phyloP scores from a whole-genome alignment of 2,329 filamentous ascomycete genomes.

The Coniella lustricola region DNA sequence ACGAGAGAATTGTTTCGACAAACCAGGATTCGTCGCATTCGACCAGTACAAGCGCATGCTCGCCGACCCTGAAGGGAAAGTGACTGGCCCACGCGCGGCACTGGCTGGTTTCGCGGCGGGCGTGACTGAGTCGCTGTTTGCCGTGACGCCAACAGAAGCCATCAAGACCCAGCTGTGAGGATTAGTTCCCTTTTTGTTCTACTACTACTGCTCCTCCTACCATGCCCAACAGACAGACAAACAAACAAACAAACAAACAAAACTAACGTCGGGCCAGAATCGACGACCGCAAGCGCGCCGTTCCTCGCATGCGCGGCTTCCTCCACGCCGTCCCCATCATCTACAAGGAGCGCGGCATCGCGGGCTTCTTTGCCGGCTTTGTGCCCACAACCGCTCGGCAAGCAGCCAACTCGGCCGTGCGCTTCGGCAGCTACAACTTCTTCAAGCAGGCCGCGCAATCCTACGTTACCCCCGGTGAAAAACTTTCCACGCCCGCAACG shows the following conservation, averaged over 20 bases:
- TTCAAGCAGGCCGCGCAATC: conserved; percentile 86
- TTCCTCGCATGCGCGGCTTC: conserved; percentile 86
- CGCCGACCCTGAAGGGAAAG: conserved; percentile 75
- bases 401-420: conserved; percentile 85
- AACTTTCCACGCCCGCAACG: conserved; percentile 78
- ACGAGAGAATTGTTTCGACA: not conserved
- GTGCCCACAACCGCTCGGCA: conserved; percentile 91
- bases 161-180: conserved; percentile 91
- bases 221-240: no score
- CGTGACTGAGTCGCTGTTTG: conserved; percentile 85
- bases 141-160: conserved; percentile 93
- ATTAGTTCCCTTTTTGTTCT: conserved; percentile 3
- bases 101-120: conserved; percentile 91
- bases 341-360: conserved; percentile 75
- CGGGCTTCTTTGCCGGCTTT: conserved; percentile 95
- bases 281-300: conserved; percentile 82
- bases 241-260: no score
- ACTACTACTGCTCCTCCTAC: not conserved
- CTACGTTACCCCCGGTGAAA: conserved; percentile 90
- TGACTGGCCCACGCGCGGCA: conserved; percentile 84
- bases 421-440: conserved; percentile 86
- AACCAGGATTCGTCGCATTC: conserved; percentile 80
- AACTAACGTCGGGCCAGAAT: no score
- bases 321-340: conserved; percentile 85
- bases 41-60: conserved; percentile 86